Percentiles rank a stretch among this genome's conserved stretches.
phyloP scores from a whole-genome alignment of 2,329 filamentous ascomycete species.

The Colletotrichum theobromicola region DNA sequence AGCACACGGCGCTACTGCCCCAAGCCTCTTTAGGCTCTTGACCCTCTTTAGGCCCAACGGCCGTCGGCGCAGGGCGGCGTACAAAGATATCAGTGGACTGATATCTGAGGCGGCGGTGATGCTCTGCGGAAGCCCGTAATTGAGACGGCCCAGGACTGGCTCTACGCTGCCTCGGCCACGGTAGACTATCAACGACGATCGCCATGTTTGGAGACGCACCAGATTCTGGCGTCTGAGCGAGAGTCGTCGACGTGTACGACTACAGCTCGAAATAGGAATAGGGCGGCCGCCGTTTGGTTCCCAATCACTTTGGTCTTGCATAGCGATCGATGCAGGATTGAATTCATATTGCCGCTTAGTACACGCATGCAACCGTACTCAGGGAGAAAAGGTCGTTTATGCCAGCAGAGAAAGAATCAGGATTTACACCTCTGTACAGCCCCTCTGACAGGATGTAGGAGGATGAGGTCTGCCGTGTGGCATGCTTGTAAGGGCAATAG shows the following conservation, averaged over 20 bases:
- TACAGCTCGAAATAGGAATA: not conserved
- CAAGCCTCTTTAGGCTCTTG: not conserved
- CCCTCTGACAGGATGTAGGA: not conserved
- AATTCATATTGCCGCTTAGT: not conserved
- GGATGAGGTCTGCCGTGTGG: not conserved
- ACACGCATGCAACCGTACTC: not conserved
- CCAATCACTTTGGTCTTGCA: not conserved
- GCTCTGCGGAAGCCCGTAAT: slow-evolving; percentile 10
- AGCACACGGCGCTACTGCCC: not conserved
- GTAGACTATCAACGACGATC: slow-evolving; percentile 7
- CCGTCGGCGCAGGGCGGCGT: not conserved
- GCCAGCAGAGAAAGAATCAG: not conserved
- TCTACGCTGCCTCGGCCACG: not conserved
- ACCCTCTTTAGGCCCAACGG: not conserved
- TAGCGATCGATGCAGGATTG: not conserved
- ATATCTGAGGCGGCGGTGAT: slow-evolving; percentile 4
- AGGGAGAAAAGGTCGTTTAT: not conserved
- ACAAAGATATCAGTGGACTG: not conserved
- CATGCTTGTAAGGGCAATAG: not conserved
- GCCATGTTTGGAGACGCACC: not conserved
- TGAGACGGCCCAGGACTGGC: slow-evolving; percentile 7
- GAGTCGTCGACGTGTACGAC: not conserved
- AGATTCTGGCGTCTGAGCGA: not conserved
- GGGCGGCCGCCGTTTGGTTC: not conserved
- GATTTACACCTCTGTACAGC: not conserved